These are phyloP conservation scores for Cruciata laevipes DNA, from an alignment of 257 asterid species.

Conservation along the genomic window DNA sequence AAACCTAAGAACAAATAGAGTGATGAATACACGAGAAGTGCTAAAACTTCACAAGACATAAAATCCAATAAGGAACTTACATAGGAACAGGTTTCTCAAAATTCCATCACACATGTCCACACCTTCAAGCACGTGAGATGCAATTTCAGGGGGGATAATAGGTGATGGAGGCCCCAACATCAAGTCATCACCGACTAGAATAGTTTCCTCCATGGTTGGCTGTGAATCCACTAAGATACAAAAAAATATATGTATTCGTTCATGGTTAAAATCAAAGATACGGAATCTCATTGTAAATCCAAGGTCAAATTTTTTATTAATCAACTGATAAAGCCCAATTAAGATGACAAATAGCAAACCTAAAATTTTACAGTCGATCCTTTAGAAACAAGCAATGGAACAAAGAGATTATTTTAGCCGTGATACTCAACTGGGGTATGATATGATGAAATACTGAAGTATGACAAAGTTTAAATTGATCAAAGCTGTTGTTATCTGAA, in stretches of 20 bases:
- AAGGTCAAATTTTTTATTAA: neutral
- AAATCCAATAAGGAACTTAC: conserved; percentile 30
- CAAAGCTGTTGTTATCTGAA: too few relatives aligned
- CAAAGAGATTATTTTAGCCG: neutral
- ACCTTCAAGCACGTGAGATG: conserved; percentile 91
- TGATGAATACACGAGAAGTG: neutral
- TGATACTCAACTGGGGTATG: neutral
- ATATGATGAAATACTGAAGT: neutral
- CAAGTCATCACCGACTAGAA: conserved; percentile 95
- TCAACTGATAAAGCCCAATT: neutral
- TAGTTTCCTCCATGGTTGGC: conserved; percentile 91
- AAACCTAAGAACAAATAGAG: conserved; percentile 27
- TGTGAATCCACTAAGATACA: conserved; percentile 64
- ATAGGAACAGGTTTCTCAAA: conserved; percentile 77
- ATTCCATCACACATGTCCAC: conserved; percentile 87
- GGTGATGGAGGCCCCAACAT: conserved; percentile 98
- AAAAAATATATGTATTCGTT: neutral
- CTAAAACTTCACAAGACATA: conserved; percentile 10
- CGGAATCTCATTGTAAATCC: neutral
- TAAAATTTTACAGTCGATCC: neutral
- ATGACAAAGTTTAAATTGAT: neutral
- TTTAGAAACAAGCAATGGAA: too few relatives aligned
- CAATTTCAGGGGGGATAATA: conserved; percentile 86
- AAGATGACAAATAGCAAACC: neutral
- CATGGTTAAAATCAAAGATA: neutral